Conservation (phyloP, 805 yeast genomes). For the Saccharomycopsis babjevae region DNA sequence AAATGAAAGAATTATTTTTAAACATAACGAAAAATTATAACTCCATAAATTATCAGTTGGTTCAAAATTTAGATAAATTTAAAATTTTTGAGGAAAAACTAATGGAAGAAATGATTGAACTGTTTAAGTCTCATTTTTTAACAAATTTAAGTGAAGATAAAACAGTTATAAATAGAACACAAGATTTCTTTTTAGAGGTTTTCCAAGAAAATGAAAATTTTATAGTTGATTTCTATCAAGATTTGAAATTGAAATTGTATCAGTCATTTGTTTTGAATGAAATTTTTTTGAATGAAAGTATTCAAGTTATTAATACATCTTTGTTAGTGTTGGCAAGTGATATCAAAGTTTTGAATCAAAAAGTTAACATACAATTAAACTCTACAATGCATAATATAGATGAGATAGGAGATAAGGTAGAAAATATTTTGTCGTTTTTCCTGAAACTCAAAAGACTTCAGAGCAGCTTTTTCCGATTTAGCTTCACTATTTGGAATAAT, state of each 20-base stretch:
- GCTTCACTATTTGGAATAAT: not conserved
- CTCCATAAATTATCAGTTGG: not conserved
- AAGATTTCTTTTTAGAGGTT: not conserved
- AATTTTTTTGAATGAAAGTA: not conserved
- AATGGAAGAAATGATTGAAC: not conserved
- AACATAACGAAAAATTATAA: slow-evolving; percentile 6
- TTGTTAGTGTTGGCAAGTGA: not conserved
- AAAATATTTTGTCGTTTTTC: not conserved
- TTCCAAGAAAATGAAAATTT: not conserved
- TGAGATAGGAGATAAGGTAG: not conserved
- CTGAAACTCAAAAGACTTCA: not conserved
- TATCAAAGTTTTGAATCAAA: not conserved
- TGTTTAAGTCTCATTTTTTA: not conserved
- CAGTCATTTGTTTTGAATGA: not conserved
- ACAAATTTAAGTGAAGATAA: not conserved
- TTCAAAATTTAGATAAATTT: not conserved
- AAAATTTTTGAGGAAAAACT: not conserved
- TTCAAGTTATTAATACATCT: not conserved
- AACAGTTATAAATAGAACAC: not conserved
- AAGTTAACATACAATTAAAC: not conserved
- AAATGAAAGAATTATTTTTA: slow-evolving; percentile 9
- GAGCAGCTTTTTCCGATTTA: not conserved
- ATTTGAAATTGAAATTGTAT: not conserved
- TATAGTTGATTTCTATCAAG: not conserved
- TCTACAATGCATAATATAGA: not conserved